Percentiles rank a stretch among this genome's conserved stretches.
Conservation (phyloP, 129 eudicot genomes). For the Apium graveolens region DNA sequence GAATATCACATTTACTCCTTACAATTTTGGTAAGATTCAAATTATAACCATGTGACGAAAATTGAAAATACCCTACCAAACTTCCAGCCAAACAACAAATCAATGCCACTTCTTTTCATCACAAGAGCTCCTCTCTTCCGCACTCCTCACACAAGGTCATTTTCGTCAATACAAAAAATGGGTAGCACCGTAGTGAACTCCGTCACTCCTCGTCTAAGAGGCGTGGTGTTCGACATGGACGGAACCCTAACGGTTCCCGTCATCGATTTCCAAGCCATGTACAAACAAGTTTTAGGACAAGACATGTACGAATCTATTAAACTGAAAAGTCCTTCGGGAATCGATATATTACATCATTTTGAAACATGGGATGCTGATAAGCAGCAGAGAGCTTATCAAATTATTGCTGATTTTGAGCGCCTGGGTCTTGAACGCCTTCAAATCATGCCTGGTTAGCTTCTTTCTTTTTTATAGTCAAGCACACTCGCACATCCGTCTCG, state of each 20-base stretch:
- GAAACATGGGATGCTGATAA: constrained; percentile 54
- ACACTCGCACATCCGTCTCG: too few species aligned
- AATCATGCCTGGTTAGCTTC: constrained; percentile 74
- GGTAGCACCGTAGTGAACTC: constrained; percentile 11
- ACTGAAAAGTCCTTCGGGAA: constrained; percentile 49
- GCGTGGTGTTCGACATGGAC: constrained; percentile 98
- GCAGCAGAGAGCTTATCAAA: constrained; percentile 53
- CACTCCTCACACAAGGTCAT: neutral
- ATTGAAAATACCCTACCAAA: neutral
- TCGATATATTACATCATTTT: constrained; percentile 73
- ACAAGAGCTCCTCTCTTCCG: constrained; percentile 9
- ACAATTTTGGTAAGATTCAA: too few species aligned
- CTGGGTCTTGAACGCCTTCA: constrained; percentile 70
- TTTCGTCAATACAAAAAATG: constrained; percentile 12
- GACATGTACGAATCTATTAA: constrained; percentile 43
- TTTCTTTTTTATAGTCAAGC: too few species aligned
- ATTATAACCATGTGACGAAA: too few species aligned
- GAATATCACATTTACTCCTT: too few species aligned
- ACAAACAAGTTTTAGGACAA: constrained; percentile 74
- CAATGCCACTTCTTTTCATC: constrained; percentile 11
- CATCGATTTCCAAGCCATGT: constrained; percentile 87
- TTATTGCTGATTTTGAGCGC: constrained; percentile 75
- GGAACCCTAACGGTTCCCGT: constrained; percentile 95
- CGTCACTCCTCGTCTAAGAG: constrained; percentile 47
- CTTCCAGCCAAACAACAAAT: neutral